A percentile compares a stretch with the other conserved stretches of the same genome.
Conservation (phyloP, 768 basidiomycete genomes). For the Tricholoma furcatifolium region DNA sequence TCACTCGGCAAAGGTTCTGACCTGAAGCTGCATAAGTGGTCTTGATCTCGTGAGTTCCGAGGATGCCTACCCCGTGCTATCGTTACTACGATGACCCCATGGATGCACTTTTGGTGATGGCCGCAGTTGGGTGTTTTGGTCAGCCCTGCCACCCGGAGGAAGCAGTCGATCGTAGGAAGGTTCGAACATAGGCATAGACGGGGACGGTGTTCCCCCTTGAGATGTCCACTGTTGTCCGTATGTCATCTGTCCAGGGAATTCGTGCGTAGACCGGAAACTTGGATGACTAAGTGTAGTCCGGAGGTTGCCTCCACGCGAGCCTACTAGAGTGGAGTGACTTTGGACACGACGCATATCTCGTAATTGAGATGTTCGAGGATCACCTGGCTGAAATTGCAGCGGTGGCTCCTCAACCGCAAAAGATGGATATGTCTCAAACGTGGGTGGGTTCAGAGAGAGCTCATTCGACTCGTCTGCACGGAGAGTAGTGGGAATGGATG, state of each 20-base stretch:
- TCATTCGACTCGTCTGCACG: slow-evolving; percentile 5
- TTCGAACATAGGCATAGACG: slow-evolving; percentile 5
- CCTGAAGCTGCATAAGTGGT: slow-evolving; percentile 3
- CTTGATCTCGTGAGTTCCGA: neutral
- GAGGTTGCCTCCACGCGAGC: slow-evolving; percentile 9
- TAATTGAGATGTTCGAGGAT: slow-evolving; percentile 11
- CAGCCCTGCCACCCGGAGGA: slow-evolving; percentile 7
- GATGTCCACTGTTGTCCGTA: slow-evolving; percentile 13
- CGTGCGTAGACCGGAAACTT: slow-evolving; percentile 1
- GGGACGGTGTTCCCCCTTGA: slow-evolving; percentile 10
- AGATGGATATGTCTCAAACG: slow-evolving; percentile 4
- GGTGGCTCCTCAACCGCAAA: slow-evolving; percentile 6
- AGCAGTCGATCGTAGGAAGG: slow-evolving; percentile 7
- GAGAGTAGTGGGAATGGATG: slow-evolving; percentile 15
- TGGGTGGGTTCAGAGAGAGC: neutral
- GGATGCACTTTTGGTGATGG: slow-evolving; percentile 17
- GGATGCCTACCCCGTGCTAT: slow-evolving; percentile 22
- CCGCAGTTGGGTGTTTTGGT: slow-evolving; percentile 5
- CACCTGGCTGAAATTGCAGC: slow-evolving; percentile 7
- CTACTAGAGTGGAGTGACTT: slow-evolving; percentile 23
- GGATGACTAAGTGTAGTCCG: slow-evolving; percentile 6
- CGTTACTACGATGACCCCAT: slow-evolving; percentile 22
- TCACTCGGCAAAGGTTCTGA: slow-evolving; percentile 18
- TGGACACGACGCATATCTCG: slow-evolving; percentile 23
- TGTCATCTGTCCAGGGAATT: slow-evolving; percentile 8